A percentile compares a stretch with the other conserved stretches of the same genome.
These are phyloP conservation scores for Triticum dicoccoides DNA, from an alignment of 176 grass and related monocot species.

Conservation along the genomic window DNA sequence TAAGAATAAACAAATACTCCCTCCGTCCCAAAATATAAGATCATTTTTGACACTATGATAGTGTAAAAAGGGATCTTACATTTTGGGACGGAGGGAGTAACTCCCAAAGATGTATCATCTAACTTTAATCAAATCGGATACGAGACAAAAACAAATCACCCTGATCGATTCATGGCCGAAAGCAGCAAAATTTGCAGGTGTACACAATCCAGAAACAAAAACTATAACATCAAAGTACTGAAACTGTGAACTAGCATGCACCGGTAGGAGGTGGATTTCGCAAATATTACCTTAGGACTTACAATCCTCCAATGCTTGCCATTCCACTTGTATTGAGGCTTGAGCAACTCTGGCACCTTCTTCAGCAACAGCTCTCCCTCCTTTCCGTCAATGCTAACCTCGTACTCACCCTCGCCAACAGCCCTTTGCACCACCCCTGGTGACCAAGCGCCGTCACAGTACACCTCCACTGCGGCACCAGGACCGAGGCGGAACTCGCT, in stretches of 20 bases:
- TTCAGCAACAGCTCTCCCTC: constrained; percentile 9
- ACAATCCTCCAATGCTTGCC: constrained; percentile 47
- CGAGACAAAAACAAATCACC: not conserved
- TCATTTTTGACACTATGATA: no score
- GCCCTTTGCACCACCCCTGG: constrained; percentile 19
- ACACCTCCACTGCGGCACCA: constrained; percentile 31
- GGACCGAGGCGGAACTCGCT: constrained; percentile 26
- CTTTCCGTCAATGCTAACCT: not conserved
- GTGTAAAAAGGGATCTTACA: no score
- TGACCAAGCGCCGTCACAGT: constrained; percentile 54
- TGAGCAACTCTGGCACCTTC: constrained; percentile 29
- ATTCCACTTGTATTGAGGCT: constrained; percentile 46
- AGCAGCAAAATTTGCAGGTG: not conserved
- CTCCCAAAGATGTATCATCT: not conserved
- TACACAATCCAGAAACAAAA: not conserved
- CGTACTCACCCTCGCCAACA: constrained; percentile 19
- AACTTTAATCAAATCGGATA: not conserved
- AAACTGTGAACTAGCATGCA: not conserved
- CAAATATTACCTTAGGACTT: constrained; percentile 14
- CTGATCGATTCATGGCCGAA: not conserved
- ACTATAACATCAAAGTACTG: not conserved
- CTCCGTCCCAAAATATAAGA: no score
- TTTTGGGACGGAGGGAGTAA: no score
- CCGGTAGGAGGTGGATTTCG: not conserved
- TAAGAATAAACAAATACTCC: not conserved